Conservation (phyloP, 352 stramenopile genomes). For the Peronospora farinosa region DNA sequence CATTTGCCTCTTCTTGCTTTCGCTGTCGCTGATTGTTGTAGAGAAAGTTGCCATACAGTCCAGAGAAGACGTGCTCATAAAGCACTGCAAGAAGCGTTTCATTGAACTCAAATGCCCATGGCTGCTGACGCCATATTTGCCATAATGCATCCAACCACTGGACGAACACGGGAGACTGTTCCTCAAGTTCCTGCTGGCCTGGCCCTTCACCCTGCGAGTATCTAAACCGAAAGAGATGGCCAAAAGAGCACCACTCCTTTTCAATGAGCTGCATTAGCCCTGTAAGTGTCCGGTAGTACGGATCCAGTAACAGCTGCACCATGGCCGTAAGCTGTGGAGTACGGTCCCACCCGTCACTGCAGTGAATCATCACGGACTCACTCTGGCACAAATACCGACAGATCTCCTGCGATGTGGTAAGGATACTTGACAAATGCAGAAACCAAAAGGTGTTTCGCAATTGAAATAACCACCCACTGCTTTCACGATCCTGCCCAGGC, state of each 20-base stretch:
- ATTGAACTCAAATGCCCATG: slow-evolving; percentile 98
- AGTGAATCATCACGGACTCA: slow-evolving; percentile 96
- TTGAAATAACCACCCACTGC: slow-evolving; percentile 73
- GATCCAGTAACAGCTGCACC: slow-evolving; percentile 95
- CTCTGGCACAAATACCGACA: slow-evolving; percentile 91
- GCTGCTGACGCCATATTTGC: slow-evolving; percentile 95
- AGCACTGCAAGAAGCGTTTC: slow-evolving; percentile 87
- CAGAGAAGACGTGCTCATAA: slow-evolving; percentile 94
- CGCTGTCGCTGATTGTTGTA: slow-evolving; percentile 92
- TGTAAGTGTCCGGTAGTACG: slow-evolving; percentile 94
- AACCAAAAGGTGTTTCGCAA: slow-evolving; percentile 98
- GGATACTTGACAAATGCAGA: slow-evolving; percentile 92
- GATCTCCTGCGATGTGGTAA: slow-evolving; percentile 90
- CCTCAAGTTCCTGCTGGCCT: slow-evolving; percentile 91
- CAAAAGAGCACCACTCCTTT: slow-evolving; percentile 99
- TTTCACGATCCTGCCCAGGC: slow-evolving; percentile 65
- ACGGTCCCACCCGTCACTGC: slow-evolving; percentile 98
- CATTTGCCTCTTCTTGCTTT: slow-evolving; percentile 49
- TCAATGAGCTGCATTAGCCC: slow-evolving; percentile 95
- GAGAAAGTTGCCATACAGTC: slow-evolving; percentile 95
- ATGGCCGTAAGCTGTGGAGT: slow-evolving; percentile 94
- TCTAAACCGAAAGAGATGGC: slow-evolving; percentile 97
- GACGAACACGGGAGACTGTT: slow-evolving; percentile 98
- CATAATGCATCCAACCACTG: slow-evolving; percentile 98
- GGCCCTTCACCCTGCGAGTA: slow-evolving; percentile 93